Evolutionary conservation across 208 protist genomes (phyloP), one percentile per base, ranked within the genome.

Genomic region (Crithidia expoeki): DNA sequence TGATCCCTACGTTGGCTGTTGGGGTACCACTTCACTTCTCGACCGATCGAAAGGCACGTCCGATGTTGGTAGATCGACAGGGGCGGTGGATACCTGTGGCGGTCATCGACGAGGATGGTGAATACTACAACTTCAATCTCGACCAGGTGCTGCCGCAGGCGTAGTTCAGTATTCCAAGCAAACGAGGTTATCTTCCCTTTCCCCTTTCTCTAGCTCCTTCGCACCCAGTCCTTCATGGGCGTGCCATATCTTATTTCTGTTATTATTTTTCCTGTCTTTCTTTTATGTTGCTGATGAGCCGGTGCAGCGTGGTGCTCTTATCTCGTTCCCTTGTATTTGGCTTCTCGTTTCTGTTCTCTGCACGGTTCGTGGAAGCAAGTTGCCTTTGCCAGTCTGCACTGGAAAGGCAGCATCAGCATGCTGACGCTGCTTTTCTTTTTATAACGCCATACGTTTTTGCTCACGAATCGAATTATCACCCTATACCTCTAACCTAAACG

Each of bases 81-180:
- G 60, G 60, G 11, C 40, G 46, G 23, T 66, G 60, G 60, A 30
- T 66, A 2, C 60, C 60, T 23, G 60, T 66, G 28, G 60, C 60
- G 17, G 60, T 66, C 2, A 55, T 55, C 14, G 60, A 66, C 28
- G 60, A 66, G 30, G 60, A 40, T 1, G 60, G 42, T 3, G 46
- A 66, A 17, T 66, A 66, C 60, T 66, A 66, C 60, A 66, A 66
- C 46, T 66, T 55, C 60, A 52, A 55, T 46, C 28, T 55, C 2
- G 60, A 66, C 30, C 60, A 34, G 30, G 60, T 66, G 46, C 28
- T 66, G 25, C 60, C 60, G 1, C 46, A 42, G 17, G 28, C 4
- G 0, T 66, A 28, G 36, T 12, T 6, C 21, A 5, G 38, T 14
- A 44, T 44, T 7, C 14, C 38, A 14, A 7, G 14, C 38, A 44